These are phyloP conservation scores for Trichoderma aggressivum DNA, from an alignment of 2,329 filamentous ascomycete genomes.

Conservation along the genomic window DNA sequence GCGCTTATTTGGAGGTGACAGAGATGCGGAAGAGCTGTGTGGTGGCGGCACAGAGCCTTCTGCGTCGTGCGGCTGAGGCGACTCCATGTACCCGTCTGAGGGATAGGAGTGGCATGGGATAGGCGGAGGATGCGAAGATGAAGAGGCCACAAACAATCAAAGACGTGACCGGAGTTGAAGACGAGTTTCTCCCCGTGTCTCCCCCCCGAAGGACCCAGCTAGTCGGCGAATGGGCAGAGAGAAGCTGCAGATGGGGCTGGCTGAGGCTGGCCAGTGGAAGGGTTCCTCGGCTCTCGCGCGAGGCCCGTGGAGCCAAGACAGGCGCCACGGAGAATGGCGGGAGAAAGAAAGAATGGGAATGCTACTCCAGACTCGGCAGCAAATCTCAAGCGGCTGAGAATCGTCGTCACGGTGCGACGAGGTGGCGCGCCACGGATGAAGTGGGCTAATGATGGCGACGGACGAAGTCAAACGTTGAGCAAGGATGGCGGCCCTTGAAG, in stretches of 20 bases:
- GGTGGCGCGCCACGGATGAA: conserved; percentile 1
- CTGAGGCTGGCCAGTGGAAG: conserved; percentile 17
- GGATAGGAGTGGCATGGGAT: conserved; percentile 3
- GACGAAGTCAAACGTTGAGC: conserved; percentile 5
- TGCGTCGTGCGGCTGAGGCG: conserved; percentile 17
- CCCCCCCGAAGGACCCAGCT: background rate
- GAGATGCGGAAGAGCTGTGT: conserved; percentile 21
- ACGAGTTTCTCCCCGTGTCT: background rate
- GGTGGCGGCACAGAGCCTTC: conserved; percentile 16
- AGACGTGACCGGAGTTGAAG: conserved; percentile 7
- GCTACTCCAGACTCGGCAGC: conserved; percentile 9
- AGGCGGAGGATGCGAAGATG: conserved; percentile 6
- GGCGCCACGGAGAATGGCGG: conserved; percentile 11
- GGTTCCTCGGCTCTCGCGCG: conserved; percentile 20
- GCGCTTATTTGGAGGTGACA: conserved; percentile 30
- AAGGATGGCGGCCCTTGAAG: conserved; percentile 10
- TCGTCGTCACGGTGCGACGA: conserved; percentile 16
- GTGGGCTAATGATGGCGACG: background rate
- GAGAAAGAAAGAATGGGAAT: conserved; percentile 9
- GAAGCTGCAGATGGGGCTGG: conserved; percentile 18
- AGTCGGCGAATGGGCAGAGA: conserved; percentile 10
- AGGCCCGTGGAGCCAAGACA: conserved; percentile 20
- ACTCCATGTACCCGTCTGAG: conserved; percentile 19
- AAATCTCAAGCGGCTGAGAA: conserved; percentile 9
- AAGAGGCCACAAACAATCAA: background rate